Percentiles rank a stretch among this genome's conserved stretches.
These are phyloP conservation scores for Cyberlindnera saturnus DNA, from an alignment of 805 yeast genomes.

Conservation along the genomic window DNA sequence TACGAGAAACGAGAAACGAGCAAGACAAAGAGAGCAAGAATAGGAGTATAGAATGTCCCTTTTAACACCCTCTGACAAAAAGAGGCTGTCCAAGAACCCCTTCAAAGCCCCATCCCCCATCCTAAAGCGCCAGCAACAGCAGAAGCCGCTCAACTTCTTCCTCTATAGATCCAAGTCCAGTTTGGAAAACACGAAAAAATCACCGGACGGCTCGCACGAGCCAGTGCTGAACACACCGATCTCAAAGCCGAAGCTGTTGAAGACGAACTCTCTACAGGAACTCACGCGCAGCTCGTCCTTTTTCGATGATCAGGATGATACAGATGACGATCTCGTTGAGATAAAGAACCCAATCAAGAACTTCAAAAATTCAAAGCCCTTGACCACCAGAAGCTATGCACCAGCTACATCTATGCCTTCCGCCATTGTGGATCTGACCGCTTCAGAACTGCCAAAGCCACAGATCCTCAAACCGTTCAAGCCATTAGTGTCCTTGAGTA, in stretches of 20 bases:
- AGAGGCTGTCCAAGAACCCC: conserved; percentile 8
- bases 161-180: conserved; percentile 6
- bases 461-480: not conserved
- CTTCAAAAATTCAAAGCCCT: conserved; percentile 9
- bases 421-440: not conserved
- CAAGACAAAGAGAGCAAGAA: too few relatives aligned
- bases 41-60: conserved; percentile 1
- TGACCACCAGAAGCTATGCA: not conserved
- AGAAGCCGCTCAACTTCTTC: conserved; percentile 9
- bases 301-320: conserved; percentile 1
- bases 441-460: not conserved
- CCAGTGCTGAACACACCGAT: conserved; percentile 4
- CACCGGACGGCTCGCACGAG: conserved; percentile 4
- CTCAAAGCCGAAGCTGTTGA: conserved; percentile 1
- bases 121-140: conserved; percentile 9
- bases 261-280: conserved; percentile 3
- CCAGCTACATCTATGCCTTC: not conserved
- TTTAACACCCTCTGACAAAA: conserved; percentile 2
- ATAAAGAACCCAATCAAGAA: conserved; percentile 3
- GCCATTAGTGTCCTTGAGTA: conserved; percentile 4
- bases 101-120: conserved; percentile 19
- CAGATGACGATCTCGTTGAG: conserved; percentile 2
- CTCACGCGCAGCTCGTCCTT: not conserved
- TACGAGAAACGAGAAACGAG: too few relatives aligned
- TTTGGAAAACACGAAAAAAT: conserved; percentile 6